Percentiles rank a stretch among this genome's conserved stretches.
These are phyloP conservation scores for Elongisporangium anandrum DNA, from an alignment of 352 stramenopile genomes.

Conservation along the genomic window DNA sequence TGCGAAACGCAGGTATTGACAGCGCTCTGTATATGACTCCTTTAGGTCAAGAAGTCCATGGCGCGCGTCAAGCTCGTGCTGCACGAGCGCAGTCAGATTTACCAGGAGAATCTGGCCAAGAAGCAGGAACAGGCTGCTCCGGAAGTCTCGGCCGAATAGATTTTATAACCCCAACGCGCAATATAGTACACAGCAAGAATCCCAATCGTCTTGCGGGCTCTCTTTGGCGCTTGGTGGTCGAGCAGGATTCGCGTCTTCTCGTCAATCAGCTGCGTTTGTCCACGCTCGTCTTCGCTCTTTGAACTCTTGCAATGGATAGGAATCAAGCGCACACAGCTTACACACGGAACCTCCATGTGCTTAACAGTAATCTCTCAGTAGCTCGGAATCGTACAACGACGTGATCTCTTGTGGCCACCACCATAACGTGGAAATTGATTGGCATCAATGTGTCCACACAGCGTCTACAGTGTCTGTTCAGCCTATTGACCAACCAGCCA, in stretches of 20 bases:
- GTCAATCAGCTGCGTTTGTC: not conserved
- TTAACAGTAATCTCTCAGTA: no score
- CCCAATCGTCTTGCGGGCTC: not conserved
- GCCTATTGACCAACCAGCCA: no score
- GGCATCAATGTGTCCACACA: no score
- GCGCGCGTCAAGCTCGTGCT: constrained; percentile 85
- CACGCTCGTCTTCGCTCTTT: not conserved
- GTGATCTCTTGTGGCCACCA: no score
- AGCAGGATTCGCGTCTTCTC: not conserved
- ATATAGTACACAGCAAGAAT: not conserved
- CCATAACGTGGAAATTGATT: no score
- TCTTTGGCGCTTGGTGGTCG: not conserved
- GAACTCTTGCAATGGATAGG: no score
- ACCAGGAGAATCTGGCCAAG: constrained; percentile 62
- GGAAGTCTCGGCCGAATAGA: not conserved
- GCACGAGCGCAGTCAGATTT: constrained; percentile 77
- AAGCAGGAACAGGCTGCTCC: constrained; percentile 16
- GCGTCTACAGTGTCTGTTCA: no score
- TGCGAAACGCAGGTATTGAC: not conserved
- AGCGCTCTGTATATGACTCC: constrained; percentile 1
- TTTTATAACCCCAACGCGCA: not conserved
- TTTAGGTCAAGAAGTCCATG: constrained; percentile 82
- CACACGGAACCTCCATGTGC: no score
- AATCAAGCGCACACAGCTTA: no score
- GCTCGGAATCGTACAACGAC: no score